These are phyloP conservation scores for Amanita rimosa DNA, from an alignment of 768 basidiomycete genomes.

Conservation along the genomic window DNA sequence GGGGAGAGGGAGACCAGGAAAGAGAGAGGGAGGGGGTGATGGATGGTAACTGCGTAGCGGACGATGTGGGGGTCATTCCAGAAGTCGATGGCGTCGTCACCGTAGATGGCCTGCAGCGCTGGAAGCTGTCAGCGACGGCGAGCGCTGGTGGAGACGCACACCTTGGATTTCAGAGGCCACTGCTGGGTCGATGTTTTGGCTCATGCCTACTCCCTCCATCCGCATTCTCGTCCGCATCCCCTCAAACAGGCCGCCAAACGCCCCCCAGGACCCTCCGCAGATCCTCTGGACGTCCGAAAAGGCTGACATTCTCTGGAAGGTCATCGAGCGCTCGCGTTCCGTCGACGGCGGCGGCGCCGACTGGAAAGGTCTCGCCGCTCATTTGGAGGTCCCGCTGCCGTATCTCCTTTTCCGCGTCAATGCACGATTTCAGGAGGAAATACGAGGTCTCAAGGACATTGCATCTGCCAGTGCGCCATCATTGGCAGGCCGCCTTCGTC, in stretches of 20 bases:
- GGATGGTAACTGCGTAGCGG: conserved; percentile 47
- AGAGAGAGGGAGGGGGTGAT: conserved; percentile 20
- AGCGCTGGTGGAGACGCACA: conserved; percentile 6
- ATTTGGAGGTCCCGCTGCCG: conserved; percentile 72
- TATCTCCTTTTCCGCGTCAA: conserved; percentile 80
- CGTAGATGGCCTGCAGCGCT: conserved; percentile 82
- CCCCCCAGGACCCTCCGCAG: conserved; percentile 61
- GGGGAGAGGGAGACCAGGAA: conserved; percentile 47
- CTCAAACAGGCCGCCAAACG: conserved; percentile 64
- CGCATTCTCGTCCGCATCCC: conserved; percentile 76
- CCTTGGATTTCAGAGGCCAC: conserved; percentile 39
- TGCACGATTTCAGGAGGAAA: conserved; percentile 76
- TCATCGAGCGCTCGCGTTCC: conserved; percentile 67
- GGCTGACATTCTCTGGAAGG: conserved; percentile 80
- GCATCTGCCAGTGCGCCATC: conserved; percentile 22
- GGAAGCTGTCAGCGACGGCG: conserved; percentile 4
- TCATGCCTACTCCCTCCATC: conserved; percentile 23
- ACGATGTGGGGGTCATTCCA: conserved; percentile 39
- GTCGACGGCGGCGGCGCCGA: conserved; percentile 67
- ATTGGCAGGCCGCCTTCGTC: conserved; percentile 18
- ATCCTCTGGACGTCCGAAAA: conserved; percentile 82
- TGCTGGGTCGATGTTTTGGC: neutral
- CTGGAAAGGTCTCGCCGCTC: conserved; percentile 78
- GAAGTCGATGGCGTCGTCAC: conserved; percentile 49
- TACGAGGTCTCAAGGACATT: conserved; percentile 66